Evolutionary conservation across 129 eudicot species (phyloP).

Genomic region (Scalesia atractyloides): DNA sequence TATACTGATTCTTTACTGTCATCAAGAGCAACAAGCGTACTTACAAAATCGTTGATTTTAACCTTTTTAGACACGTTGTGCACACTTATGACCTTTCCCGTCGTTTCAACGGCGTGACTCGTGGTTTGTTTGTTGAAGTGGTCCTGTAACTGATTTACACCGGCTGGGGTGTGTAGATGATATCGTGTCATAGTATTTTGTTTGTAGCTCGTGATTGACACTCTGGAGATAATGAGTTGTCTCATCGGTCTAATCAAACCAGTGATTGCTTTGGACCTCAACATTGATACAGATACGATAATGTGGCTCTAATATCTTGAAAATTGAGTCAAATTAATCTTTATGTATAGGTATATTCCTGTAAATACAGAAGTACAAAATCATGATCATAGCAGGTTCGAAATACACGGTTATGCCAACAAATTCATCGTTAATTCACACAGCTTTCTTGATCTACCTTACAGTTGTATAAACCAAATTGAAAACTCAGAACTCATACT

Average conservation of each 20-base stretch:
- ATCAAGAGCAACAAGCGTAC: conserved; percentile 46
- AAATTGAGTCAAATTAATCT: too few relatives aligned
- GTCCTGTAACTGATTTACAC: conserved; percentile 19
- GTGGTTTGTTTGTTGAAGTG: neutral
- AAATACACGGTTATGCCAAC: too few relatives aligned
- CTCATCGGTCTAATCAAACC: conserved; percentile 36
- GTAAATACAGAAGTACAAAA: too few relatives aligned
- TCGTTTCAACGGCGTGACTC: conserved; percentile 20
- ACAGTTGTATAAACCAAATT: too few relatives aligned
- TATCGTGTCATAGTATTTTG: conserved; percentile 34
- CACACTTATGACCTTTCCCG: conserved; percentile 31
- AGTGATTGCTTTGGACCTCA: neutral
- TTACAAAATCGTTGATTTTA: conserved; percentile 52
- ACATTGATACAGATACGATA: neutral
- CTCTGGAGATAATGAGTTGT: conserved; percentile 29
- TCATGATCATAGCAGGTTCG: too few relatives aligned
- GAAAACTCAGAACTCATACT: too few relatives aligned
- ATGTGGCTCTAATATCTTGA: too few relatives aligned
- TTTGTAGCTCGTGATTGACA: conserved; percentile 27
- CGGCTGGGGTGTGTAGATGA: neutral
- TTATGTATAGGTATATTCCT: too few relatives aligned
- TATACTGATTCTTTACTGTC: conserved; percentile 74
- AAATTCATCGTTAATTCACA: too few relatives aligned
- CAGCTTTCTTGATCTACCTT: too few relatives aligned
- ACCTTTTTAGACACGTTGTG: conserved; percentile 48